phyloP scores from a whole-genome alignment of 805 yeast species.

The Wickerhamiella galacta region DNA sequence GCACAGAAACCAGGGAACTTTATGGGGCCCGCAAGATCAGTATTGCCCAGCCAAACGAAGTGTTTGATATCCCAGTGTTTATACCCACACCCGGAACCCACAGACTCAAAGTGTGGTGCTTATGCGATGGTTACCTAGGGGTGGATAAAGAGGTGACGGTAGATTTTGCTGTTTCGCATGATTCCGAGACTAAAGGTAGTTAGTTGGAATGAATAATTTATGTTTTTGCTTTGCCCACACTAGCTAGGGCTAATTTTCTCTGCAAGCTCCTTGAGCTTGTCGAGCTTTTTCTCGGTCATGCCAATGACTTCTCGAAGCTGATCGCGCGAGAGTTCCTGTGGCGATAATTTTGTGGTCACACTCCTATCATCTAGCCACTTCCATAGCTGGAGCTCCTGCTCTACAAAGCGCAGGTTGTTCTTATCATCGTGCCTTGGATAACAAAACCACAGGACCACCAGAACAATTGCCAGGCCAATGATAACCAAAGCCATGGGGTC shows the following conservation, averaged over 20 bases:
- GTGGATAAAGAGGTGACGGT: conserved; percentile 55
- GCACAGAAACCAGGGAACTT: conserved; percentile 37
- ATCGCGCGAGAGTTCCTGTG: conserved; percentile 5
- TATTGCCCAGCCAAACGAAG: conserved; percentile 34
- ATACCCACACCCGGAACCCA: conserved; percentile 48
- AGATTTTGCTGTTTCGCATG: neutral
- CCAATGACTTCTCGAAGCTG: conserved; percentile 14
- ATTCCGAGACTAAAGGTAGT: no score
- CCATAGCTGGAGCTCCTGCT: conserved; percentile 51
- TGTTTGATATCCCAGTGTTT: conserved; percentile 30
- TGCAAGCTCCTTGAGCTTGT: conserved; percentile 10
- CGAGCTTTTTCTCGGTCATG: conserved; percentile 12
- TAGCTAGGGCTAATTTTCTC: no score
- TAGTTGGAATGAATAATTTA: no score
- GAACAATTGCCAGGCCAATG: conserved; percentile 4
- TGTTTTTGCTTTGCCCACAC: no score
- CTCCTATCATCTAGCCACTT: conserved; percentile 45
- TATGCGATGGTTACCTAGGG: conserved; percentile 85
- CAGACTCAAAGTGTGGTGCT: conserved; percentile 57
- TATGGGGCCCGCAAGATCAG: conserved; percentile 56
- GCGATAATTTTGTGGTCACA: conserved; percentile 4
- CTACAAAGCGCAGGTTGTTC: conserved; percentile 19
- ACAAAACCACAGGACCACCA: conserved; percentile 2
- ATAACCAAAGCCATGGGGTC: neutral
- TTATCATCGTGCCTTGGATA: neutral